phyloP scores from a whole-genome alignment of 176 grass and related monocot species.

The Avena sativa region DNA sequence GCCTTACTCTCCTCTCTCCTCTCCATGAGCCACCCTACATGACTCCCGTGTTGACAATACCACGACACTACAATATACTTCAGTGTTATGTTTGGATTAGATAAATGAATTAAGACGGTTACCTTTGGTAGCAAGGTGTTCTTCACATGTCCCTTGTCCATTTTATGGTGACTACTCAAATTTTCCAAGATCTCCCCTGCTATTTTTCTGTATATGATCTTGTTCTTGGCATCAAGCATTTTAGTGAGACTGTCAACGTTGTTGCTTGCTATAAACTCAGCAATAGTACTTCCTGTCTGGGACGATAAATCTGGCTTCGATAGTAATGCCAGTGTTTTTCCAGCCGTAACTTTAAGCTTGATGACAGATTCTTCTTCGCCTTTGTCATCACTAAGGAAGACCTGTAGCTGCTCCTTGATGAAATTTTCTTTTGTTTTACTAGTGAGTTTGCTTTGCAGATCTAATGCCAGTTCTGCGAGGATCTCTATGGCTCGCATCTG shows the following conservation, averaged over 20 bases:
- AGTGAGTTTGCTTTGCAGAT: not conserved
- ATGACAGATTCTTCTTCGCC: not conserved
- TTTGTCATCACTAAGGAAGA: not conserved
- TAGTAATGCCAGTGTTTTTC: not conserved
- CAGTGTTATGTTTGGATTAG: too few species aligned
- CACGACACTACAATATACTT: too few species aligned
- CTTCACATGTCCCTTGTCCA: not conserved
- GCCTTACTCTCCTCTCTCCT: too few species aligned
- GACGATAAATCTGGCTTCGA: not conserved
- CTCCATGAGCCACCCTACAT: too few species aligned
- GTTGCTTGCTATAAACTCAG: too few species aligned
- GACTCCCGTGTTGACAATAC: too few species aligned
- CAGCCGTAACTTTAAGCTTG: not conserved
- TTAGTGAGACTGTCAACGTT: not conserved
- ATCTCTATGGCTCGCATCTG: not conserved
- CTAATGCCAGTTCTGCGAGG: not conserved
- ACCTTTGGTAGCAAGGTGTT: not conserved
- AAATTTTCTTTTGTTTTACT: not conserved
- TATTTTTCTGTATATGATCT: not conserved
- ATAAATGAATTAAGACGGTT: too few species aligned
- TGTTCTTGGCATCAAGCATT: not conserved
- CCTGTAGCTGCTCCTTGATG: not conserved
- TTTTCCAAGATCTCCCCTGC: not conserved
- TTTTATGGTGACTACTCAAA: not conserved
- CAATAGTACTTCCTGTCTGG: too few species aligned